Conservation (phyloP, 805 yeast species). For the Nakazawaea ambrosiae region DNA sequence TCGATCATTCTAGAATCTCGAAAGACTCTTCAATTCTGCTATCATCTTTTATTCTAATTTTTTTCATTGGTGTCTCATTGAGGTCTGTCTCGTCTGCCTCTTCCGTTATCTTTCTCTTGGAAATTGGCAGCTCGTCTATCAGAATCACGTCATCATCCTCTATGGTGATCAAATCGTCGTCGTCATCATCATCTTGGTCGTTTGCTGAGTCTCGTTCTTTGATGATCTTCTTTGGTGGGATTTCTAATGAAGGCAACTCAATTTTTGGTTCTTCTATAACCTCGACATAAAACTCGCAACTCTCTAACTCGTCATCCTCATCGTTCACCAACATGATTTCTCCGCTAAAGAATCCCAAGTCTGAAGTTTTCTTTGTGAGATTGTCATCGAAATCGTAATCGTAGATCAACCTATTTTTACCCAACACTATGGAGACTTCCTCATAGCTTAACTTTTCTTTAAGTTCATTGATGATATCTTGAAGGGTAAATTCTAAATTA, state of each 20-base stretch:
- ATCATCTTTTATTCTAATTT: conserved; percentile 3
- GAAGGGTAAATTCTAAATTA: conserved; percentile 31
- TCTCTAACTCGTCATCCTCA: conserved; percentile 62
- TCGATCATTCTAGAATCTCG: too few species aligned
- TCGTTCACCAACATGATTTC: conserved; percentile 66
- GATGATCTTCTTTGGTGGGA: conserved; percentile 11
- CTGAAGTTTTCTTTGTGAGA: conserved; percentile 35
- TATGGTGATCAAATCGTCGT: conserved; percentile 8
- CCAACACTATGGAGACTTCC: conserved; percentile 54
- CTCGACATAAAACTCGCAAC: conserved; percentile 53
- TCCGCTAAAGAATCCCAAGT: conserved; percentile 54
- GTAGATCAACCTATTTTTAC: conserved; percentile 56
- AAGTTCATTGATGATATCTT: conserved; percentile 45
- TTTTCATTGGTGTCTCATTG: conserved; percentile 10
- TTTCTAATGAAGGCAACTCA: conserved; percentile 25
- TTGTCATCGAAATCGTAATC: conserved; percentile 90
- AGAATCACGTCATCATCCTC: conserved; percentile 18
- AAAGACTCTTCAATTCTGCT: background rate
- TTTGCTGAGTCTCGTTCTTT: conserved; percentile 1
- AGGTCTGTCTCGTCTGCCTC: too few species aligned
- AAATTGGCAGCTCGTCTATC: conserved; percentile 13
- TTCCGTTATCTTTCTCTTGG: conserved; percentile 9
- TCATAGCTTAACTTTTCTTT: conserved; percentile 44
- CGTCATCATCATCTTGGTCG: conserved; percentile 6
- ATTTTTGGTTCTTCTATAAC: conserved; percentile 15